Evolutionary conservation across 306 rosid species (phyloP).

Genomic region (Ochetophila trinervis): DNA sequence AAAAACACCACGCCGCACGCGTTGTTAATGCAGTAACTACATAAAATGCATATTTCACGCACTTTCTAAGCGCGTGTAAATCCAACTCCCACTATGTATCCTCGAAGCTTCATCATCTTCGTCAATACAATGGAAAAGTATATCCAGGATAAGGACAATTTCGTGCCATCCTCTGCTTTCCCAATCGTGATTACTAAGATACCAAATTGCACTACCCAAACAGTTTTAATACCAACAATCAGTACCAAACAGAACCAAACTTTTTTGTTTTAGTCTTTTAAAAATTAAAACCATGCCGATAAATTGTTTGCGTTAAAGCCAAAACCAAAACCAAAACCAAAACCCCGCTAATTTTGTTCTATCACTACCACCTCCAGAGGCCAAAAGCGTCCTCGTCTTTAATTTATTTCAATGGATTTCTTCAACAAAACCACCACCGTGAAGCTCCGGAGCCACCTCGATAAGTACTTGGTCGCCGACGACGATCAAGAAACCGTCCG

Average conservation of each 20-base stretch:
- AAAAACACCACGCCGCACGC: too few species aligned
- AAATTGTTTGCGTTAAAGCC: not conserved
- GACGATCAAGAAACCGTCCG: slow-evolving; percentile 42
- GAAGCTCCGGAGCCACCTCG: slow-evolving; percentile 64
- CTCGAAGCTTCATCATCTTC: slow-evolving; percentile 31
- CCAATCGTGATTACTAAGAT: not conserved
- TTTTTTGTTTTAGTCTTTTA: not conserved
- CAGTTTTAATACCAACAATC: slow-evolving; percentile 27
- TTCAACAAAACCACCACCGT: slow-evolving; percentile 51
- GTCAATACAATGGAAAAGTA: not conserved
- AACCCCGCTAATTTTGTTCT: too few species aligned
- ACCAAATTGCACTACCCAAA: not conserved
- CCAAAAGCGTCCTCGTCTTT: too few species aligned
- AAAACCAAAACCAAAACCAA: not conserved
- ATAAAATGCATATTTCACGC: not conserved
- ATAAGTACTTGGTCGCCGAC: slow-evolving; percentile 64
- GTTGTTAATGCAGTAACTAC: too few species aligned
- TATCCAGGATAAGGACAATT: not conserved
- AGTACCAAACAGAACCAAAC: slow-evolving; percentile 11
- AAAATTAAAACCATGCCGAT: too few species aligned
- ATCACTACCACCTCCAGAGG: too few species aligned
- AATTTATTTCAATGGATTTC: slow-evolving; percentile 73
- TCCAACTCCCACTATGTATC: not conserved
- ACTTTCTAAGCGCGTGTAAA: not conserved
- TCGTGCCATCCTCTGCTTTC: slow-evolving; percentile 23